Evolutionary conservation across 805 yeast species (phyloP).

Genomic region (Candida wancherniae): DNA sequence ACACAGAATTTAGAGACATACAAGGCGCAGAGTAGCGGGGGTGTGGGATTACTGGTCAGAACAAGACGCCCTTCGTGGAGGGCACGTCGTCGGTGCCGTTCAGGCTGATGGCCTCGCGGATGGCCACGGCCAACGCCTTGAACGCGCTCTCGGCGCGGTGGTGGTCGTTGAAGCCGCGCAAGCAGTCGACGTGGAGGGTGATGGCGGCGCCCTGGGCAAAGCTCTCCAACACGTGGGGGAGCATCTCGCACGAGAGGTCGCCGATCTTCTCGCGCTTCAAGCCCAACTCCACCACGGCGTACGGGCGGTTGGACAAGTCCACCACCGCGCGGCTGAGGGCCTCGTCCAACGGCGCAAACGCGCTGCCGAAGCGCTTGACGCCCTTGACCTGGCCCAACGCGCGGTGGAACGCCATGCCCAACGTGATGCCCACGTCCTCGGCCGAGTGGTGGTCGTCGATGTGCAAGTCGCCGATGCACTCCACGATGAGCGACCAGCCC

Average conservation of each 20-base stretch:
- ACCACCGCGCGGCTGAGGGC: slow-evolving; percentile 95
- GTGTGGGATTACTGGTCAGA: slow-evolving; percentile 34
- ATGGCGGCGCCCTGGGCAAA: slow-evolving; percentile 90
- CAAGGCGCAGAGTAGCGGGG: too few relatives aligned
- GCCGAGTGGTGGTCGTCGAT: slow-evolving; percentile 97
- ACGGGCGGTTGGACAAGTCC: slow-evolving; percentile 90
- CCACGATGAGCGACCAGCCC: slow-evolving; percentile 90
- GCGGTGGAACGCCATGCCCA: slow-evolving; percentile 83
- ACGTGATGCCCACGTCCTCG: slow-evolving; percentile 91
- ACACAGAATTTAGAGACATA: too few relatives aligned
- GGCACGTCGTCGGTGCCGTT: slow-evolving; percentile 92
- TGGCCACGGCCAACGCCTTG: slow-evolving; percentile 91
- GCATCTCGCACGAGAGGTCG: slow-evolving; percentile 89
- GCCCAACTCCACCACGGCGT: slow-evolving; percentile 83
- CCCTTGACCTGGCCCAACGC: slow-evolving; percentile 90
- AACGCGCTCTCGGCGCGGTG: slow-evolving; percentile 95
- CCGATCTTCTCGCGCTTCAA: slow-evolving; percentile 91
- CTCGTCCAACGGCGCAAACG: slow-evolving; percentile 95
- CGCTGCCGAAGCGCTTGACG: slow-evolving; percentile 86
- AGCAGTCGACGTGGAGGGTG: slow-evolving; percentile 90
- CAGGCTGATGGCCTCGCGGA: slow-evolving; percentile 75
- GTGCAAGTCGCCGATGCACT: slow-evolving; percentile 90
- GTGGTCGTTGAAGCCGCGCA: slow-evolving; percentile 92
- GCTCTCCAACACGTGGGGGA: slow-evolving; percentile 93
- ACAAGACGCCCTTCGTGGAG: slow-evolving; percentile 91